Evolutionary conservation across 805 yeast genomes (phyloP).

Genomic region (Myxozyma nipponensis): DNA sequence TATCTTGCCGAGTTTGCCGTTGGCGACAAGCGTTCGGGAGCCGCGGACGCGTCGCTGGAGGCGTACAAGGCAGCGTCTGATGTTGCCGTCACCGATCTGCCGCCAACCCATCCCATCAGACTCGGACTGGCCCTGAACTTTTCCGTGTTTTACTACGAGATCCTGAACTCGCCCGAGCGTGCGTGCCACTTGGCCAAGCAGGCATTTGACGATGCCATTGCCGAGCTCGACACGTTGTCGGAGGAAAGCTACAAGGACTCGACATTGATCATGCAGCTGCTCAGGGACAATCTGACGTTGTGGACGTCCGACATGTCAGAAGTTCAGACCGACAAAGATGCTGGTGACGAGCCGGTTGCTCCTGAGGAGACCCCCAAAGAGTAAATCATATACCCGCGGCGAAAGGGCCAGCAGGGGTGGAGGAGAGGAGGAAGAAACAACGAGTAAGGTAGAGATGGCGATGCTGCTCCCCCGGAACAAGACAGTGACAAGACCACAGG

Average conservation of each 20-base stretch:
- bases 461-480: too few species aligned
- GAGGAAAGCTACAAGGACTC: slow-evolving; percentile 99
- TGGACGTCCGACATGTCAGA: slow-evolving; percentile 94
- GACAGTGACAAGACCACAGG: too few species aligned
- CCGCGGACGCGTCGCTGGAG: slow-evolving; percentile 88
- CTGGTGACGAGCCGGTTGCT: slow-evolving; percentile 36
- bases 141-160: slow-evolving; percentile 97
- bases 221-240: slow-evolving; percentile 94
- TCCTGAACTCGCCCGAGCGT: slow-evolving; percentile 95
- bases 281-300: slow-evolving; percentile 95
- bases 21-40: slow-evolving; percentile 85
- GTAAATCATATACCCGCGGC: slow-evolving; percentile 16
- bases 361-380: slow-evolving; percentile 29
- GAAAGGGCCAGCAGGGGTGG: slow-evolving; percentile 26
- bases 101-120: slow-evolving; percentile 98
- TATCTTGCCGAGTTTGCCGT: slow-evolving; percentile 95
- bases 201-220: slow-evolving; percentile 98
- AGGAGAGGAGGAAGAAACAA: slow-evolving; percentile 10
- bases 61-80: slow-evolving; percentile 95
- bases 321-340: slow-evolving; percentile 53
- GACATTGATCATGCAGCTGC: slow-evolving; percentile 96
- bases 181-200: slow-evolving; percentile 99
- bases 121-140: slow-evolving; percentile 96
- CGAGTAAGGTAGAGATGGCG: not conserved
- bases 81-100: slow-evolving; percentile 92